These are phyloP conservation scores for Candida bentonensis DNA, from an alignment of 805 yeast genomes.

Conservation along the genomic window DNA sequence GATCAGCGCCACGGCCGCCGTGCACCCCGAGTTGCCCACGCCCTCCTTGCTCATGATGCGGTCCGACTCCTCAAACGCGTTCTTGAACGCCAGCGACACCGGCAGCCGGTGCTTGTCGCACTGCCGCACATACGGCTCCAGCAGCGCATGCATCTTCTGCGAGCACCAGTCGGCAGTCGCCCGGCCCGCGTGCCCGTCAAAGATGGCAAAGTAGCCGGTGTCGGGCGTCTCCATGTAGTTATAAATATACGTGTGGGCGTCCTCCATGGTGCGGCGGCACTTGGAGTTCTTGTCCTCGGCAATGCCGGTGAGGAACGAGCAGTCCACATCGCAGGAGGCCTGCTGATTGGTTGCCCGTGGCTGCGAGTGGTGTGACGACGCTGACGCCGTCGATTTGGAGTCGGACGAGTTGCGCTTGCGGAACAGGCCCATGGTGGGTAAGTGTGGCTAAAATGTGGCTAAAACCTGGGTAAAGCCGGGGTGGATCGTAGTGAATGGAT, in stretches of 20 bases:
- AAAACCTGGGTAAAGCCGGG: no score
- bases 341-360: not conserved
- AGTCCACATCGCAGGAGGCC: not conserved
- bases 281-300: conserved; percentile 77
- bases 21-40: conserved; percentile 73
- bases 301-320: conserved; percentile 68
- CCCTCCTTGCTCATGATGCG: conserved; percentile 42
- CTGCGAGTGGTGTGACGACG: not conserved
- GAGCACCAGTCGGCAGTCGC: conserved; percentile 94
- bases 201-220: conserved; percentile 90
- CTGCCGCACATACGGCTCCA: conserved; percentile 27
- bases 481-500: no score
- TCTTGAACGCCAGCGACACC: conserved; percentile 51
- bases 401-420: not conserved
- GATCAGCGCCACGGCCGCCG: conserved; percentile 87
- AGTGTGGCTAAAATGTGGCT: no score
- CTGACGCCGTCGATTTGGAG: not conserved
- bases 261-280: conserved; percentile 87
- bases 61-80: conserved; percentile 67
- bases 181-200: conserved; percentile 96
- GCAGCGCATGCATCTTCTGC: conserved; percentile 57
- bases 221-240: conserved; percentile 72
- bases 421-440: not conserved
- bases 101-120: conserved; percentile 23
- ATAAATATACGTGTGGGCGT: conserved; percentile 84